Conservation (phyloP, 768 basidiomycete species). For the Gloeopeniophorella convolvens region DNA sequence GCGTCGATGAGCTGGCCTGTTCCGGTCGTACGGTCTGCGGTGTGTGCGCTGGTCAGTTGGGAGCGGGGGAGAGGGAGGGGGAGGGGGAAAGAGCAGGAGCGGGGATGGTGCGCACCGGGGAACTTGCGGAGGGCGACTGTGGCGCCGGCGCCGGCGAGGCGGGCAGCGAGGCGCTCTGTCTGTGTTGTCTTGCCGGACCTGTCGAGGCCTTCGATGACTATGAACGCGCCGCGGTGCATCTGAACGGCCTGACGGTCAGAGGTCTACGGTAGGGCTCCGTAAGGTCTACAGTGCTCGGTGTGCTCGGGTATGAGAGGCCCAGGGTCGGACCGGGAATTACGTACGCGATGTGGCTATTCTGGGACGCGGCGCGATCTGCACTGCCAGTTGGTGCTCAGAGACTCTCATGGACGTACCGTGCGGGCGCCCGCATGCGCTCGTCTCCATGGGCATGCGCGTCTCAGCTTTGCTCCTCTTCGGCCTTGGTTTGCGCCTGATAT, state of each 20-base stretch:
- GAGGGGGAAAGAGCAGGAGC: neutral
- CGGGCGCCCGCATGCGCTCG: neutral
- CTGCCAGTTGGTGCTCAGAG: too few species aligned
- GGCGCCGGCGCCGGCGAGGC: constrained; percentile 41
- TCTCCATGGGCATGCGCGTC: too few species aligned
- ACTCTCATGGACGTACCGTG: too few species aligned
- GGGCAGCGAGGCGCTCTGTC: constrained; percentile 50
- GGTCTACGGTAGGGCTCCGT: too few species aligned
- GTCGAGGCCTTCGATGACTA: constrained; percentile 95
- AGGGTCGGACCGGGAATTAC: too few species aligned
- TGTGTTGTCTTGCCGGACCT: constrained; percentile 94
- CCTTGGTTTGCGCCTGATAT: neutral
- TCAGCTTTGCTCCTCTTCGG: neutral
- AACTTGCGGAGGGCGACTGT: constrained; percentile 70
- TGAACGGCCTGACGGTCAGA: neutral
- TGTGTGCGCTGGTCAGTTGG: neutral
- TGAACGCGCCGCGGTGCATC: constrained; percentile 61
- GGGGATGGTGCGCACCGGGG: constrained; percentile 53
- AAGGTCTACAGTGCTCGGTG: too few species aligned
- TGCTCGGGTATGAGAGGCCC: too few species aligned
- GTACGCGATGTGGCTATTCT: too few species aligned
- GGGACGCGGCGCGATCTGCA: too few species aligned
- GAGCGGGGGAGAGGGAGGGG: neutral
- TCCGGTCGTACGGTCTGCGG: constrained; percentile 78
- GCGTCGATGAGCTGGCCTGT: constrained; percentile 92